These are phyloP conservation scores for Telopea speciosissima DNA, from an alignment of 177 flowering plant genomes.

Conservation along the genomic window DNA sequence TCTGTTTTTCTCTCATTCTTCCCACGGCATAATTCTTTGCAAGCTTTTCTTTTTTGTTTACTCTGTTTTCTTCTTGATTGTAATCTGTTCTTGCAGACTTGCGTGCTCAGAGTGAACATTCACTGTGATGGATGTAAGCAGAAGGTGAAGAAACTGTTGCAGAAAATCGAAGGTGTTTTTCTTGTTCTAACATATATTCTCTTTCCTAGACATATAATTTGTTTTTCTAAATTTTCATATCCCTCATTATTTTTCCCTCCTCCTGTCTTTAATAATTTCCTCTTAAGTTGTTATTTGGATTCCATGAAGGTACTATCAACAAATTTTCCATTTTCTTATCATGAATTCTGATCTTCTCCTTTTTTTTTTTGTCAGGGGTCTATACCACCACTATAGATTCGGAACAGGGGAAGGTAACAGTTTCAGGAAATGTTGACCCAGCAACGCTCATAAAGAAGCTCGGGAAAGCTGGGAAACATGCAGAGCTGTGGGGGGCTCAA, in stretches of 20 bases:
- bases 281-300: no score
- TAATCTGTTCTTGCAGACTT: slow-evolving; percentile 66
- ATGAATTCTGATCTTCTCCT: not conserved
- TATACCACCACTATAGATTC: slow-evolving; percentile 31
- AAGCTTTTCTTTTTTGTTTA: slow-evolving; percentile 2
- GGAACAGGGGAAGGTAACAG: slow-evolving; percentile 48
- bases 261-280: no score
- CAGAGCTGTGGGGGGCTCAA: slow-evolving; percentile 37
- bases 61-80: slow-evolving; percentile 10
- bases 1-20: not conserved
- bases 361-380: slow-evolving; percentile 27
- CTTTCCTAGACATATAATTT: not conserved
- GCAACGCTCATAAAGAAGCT: slow-evolving; percentile 37
- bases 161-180: slow-evolving; percentile 80
- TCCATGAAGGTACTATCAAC: no score
- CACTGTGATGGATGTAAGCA: slow-evolving; percentile 97
- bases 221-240: no score
- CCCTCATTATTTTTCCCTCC: no score
- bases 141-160: slow-evolving; percentile 91
- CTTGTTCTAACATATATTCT: not conserved
- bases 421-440: slow-evolving; percentile 44
- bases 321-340: not conserved
- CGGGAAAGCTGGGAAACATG: slow-evolving; percentile 37
- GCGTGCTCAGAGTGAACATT: slow-evolving; percentile 89
- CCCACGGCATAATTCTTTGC: not conserved